Conservation (phyloP, 1,284 basidiomycete genomes). For the Cystobasidium sp. region DNA sequence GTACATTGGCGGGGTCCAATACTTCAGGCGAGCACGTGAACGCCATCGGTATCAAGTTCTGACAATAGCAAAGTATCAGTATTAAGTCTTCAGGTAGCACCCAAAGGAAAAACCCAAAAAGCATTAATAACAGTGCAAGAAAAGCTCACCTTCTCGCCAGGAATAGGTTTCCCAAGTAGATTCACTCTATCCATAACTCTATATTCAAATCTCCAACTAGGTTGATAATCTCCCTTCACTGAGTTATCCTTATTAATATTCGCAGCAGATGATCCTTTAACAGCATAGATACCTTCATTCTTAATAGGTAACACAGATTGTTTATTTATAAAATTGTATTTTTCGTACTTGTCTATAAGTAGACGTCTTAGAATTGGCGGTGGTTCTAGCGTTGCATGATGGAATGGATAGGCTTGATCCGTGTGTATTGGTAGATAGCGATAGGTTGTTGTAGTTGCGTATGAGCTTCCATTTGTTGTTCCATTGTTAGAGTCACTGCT, state of each 20-base stretch:
- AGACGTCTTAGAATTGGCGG: conserved; percentile 14
- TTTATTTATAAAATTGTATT: conserved; percentile 7
- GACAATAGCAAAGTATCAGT: background rate
- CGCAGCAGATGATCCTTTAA: conserved; percentile 9
- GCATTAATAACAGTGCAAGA: background rate
- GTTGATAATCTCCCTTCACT: no score
- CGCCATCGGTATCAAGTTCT: conserved; percentile 30
- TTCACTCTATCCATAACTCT: conserved; percentile 24
- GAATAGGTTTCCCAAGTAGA: conserved; percentile 30
- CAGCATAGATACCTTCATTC: conserved; percentile 34
- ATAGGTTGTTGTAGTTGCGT: background rate
- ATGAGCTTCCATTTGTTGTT: background rate
- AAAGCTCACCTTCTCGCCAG: conserved; percentile 29
- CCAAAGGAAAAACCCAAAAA: background rate
- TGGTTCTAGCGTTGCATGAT: conserved; percentile 29
- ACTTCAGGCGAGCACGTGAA: conserved; percentile 22
- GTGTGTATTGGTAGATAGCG: conserved; percentile 7
- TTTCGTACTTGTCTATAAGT: background rate
- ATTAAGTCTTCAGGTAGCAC: background rate
- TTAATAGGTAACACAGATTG: conserved; percentile 30
- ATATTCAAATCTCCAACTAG: conserved; percentile 29
- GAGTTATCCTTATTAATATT: background rate
- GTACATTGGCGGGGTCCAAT: conserved; percentile 14
- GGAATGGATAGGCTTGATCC: conserved; percentile 33
- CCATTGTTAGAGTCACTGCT: background rate